Conservation (phyloP, 2,329 filamentous ascomycete species). For the Ceratocystis cubensis region DNA sequence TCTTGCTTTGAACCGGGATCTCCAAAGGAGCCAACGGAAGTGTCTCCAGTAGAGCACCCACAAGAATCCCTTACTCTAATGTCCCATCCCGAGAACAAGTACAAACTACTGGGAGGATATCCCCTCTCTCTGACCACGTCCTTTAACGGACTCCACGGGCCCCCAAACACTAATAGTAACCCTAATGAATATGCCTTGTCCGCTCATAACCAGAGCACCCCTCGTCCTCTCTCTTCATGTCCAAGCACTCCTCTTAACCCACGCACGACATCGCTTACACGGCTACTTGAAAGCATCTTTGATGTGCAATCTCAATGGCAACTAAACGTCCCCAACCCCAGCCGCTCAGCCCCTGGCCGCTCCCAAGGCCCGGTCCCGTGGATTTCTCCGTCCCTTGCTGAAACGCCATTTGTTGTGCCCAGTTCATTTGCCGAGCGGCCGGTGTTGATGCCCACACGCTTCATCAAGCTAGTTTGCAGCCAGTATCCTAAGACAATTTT, state of each 20-base stretch:
- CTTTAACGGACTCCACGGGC: no score
- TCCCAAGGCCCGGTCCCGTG: background rate
- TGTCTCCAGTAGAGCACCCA: no score
- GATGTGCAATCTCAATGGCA: background rate
- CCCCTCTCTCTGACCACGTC: no score
- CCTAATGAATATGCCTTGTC: no score
- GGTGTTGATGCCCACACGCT: background rate
- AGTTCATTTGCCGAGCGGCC: background rate
- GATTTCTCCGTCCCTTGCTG: background rate
- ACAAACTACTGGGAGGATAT: no score
- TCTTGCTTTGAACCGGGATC: background rate
- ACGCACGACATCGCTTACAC: background rate
- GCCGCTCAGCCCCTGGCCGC: background rate
- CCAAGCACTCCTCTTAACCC: background rate
- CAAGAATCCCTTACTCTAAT: no score
- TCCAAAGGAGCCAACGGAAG: no score
- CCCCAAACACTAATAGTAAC: no score
- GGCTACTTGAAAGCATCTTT: background rate
- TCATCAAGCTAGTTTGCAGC: background rate
- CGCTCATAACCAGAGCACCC: no score
- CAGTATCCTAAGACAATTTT: background rate
- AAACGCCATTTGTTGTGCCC: background rate
- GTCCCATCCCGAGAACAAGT: no score
- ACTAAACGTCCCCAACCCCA: background rate
- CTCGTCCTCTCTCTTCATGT: background rate